Conservation (phyloP, 1,284 basidiomycete genomes). For the Volvariella surrecta region DNA sequence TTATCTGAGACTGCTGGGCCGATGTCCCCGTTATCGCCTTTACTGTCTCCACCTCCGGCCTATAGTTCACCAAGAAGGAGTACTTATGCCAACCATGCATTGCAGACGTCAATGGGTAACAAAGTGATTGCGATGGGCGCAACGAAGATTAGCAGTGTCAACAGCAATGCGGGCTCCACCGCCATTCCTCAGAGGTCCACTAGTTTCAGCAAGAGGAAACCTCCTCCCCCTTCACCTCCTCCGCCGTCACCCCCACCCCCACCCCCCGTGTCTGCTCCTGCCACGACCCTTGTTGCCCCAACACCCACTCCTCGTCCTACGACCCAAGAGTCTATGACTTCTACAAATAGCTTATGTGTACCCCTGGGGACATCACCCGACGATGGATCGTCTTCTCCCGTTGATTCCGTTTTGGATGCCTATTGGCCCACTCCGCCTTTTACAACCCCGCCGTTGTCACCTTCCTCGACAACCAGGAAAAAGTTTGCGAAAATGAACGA, state of each 20-base stretch:
- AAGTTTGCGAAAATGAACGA: no score
- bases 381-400: constrained; percentile 15
- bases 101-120: constrained; percentile 11
- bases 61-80: no score
- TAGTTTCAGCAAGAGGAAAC: not conserved
- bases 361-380: constrained; percentile 1
- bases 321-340: no score
- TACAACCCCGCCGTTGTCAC: constrained; percentile 7
- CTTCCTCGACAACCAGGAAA: no score
- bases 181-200: constrained; percentile 1
- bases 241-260: constrained; percentile 9
- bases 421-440: constrained; percentile 23
- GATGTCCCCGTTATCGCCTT: no score
- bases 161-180: constrained; percentile 7
- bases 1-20: no score
- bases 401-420: constrained; percentile 24
- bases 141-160: constrained; percentile 1
- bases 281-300: not conserved
- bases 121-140: constrained; percentile 13
- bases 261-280: constrained; percentile 3
- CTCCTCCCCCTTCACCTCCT: constrained; percentile 1
- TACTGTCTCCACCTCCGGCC: no score
- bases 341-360: no score
- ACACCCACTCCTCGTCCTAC: constrained; percentile 1
- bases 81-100: constrained; percentile 10